Evolutionary conservation across 1,284 basidiomycete genomes (phyloP).

Genomic region (Heterobasidion occidentale): DNA sequence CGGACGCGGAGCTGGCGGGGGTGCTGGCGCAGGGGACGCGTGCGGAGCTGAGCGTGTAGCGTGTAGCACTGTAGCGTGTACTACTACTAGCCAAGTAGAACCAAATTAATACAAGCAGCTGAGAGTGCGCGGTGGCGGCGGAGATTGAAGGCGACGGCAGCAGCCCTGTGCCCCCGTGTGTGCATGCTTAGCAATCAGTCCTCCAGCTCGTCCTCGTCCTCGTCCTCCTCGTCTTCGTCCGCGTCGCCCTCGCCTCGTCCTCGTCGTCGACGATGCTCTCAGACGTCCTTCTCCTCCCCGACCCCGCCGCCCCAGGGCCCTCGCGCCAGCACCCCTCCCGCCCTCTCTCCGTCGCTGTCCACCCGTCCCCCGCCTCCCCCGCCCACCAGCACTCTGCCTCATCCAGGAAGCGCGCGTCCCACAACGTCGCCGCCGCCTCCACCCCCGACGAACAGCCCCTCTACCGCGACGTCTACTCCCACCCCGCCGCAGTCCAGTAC

Average conservation of each 20-base stretch:
- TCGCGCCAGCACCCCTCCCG: constrained; percentile 32
- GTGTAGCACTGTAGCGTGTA: constrained; percentile 13
- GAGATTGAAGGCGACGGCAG: too few relatives aligned
- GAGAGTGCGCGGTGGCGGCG: too few relatives aligned
- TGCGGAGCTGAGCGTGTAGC: constrained; percentile 27
- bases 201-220: not conserved
- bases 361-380: constrained; percentile 29
- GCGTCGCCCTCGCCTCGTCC: not conserved
- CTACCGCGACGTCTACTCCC: constrained; percentile 69
- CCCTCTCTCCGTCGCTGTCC: constrained; percentile 35
- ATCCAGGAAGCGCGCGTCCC: constrained; percentile 43
- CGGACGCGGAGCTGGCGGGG: constrained; percentile 52
- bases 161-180: too few relatives aligned
- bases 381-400: constrained; percentile 29
- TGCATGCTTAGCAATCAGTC: not conserved
- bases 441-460: constrained; percentile 37
- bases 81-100: not conserved
- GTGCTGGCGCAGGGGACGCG: constrained; percentile 38
- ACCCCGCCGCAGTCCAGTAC: constrained; percentile 84
- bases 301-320: constrained; percentile 33
- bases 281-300: constrained; percentile 37
- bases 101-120: not conserved
- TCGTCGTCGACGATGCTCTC: constrained; percentile 3
- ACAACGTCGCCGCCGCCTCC: constrained; percentile 38
- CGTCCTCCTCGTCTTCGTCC: not conserved